Conservation (phyloP, 768 basidiomycete species). For the Leccinum sublutescens region DNA sequence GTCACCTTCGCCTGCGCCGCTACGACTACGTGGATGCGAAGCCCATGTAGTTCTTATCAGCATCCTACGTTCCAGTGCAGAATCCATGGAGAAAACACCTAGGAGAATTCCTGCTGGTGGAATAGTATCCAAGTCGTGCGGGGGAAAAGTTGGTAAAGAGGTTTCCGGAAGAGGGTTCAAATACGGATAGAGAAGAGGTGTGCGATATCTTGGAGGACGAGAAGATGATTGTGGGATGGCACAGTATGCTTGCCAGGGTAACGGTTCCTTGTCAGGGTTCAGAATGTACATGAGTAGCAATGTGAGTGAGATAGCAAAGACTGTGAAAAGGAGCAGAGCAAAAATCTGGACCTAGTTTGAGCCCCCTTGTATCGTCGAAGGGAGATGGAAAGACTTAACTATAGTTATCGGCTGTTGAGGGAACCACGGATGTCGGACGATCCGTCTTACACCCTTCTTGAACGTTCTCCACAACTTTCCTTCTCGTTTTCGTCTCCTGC, state of each 20-base stretch:
- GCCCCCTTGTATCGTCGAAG: conserved; percentile 10
- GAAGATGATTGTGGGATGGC: conserved; percentile 56
- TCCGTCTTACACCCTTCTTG: conserved; percentile 52
- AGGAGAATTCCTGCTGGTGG: conserved; percentile 85
- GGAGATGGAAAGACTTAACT: conserved; percentile 42
- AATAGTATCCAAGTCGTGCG: conserved; percentile 65
- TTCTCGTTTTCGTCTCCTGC: conserved; percentile 52
- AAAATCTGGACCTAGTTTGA: conserved; percentile 49
- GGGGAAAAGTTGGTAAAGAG: conserved; percentile 58
- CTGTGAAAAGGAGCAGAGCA: conserved; percentile 70
- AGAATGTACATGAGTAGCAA: conserved; percentile 87
- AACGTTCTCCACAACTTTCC: conserved; percentile 46
- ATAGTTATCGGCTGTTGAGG: conserved; percentile 81
- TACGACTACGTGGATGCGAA: conserved; percentile 73
- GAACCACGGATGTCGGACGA: conserved; percentile 72
- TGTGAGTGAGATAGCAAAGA: conserved; percentile 81
- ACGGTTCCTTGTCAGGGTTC: conserved; percentile 92
- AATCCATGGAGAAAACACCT: conserved; percentile 89
- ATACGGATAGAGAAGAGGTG: conserved; percentile 40
- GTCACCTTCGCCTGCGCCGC: conserved; percentile 70
- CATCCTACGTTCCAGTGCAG: conserved; percentile 80
- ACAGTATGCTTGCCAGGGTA: conserved; percentile 95
- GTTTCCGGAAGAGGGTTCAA: conserved; percentile 31
- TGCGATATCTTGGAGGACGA: conserved; percentile 42
- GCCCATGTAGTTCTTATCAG: conserved; percentile 88